These are phyloP conservation scores for Ganoderma multipileum DNA, from an alignment of 1,284 basidiomycete genomes.

Conservation along the genomic window DNA sequence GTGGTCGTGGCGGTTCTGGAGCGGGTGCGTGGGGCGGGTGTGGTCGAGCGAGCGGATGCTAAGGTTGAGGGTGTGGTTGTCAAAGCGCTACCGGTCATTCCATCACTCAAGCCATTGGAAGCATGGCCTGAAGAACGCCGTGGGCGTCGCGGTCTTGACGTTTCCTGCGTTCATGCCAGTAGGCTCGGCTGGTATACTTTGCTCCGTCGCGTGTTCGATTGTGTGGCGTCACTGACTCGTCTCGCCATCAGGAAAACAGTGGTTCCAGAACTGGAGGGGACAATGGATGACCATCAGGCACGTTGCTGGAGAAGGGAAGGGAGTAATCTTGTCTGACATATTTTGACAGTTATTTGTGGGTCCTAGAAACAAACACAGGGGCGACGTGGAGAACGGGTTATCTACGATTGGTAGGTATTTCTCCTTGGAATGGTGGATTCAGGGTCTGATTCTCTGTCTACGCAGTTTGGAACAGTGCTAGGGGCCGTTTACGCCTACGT, in stretches of 20 bases:
- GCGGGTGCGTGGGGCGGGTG: conserved; percentile 22
- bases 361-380: conserved; percentile 58
- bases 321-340: not conserved
- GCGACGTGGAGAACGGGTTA: conserved; percentile 57
- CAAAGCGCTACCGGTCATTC: conserved; percentile 40
- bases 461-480: conserved; percentile 51
- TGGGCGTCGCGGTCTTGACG: conserved; percentile 50
- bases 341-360: conserved; percentile 50
- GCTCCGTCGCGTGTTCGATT: not conserved
- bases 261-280: conserved; percentile 49
- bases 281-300: conserved; percentile 58
- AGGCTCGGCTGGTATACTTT: conserved; percentile 42
- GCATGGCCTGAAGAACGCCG: conserved; percentile 56
- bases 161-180: conserved; percentile 53
- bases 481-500: conserved; percentile 55
- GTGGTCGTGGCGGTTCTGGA: conserved; percentile 23
- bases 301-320: not conserved
- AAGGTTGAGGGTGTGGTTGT: conserved; percentile 44
- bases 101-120: conserved; percentile 51
- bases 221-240: not conserved
- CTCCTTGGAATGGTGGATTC: not conserved
- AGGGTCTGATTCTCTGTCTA: not conserved
- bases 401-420: conserved; percentile 48
- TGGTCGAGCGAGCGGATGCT: conserved; percentile 47
- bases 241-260: conserved; percentile 41